Percentiles rank a stretch among this genome's conserved stretches.
These are phyloP conservation scores for Aspergillus avenaceus DNA, from an alignment of 495 filamentous ascomycete genomes.

Conservation along the genomic window DNA sequence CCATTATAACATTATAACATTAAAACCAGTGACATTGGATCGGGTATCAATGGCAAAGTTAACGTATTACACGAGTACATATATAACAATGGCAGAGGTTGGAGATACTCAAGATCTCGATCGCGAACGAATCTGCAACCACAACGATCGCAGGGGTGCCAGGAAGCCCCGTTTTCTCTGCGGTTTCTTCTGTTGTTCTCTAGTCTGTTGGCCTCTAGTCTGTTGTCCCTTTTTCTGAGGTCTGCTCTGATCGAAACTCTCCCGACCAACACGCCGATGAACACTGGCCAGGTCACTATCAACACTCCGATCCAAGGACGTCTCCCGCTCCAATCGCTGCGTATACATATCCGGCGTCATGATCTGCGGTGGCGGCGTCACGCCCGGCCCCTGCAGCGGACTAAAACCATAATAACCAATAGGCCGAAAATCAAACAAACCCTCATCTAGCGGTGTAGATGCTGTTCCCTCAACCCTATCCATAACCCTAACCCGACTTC, in stretches of 20 bases:
- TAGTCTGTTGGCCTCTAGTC: too few species aligned
- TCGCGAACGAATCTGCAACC: neutral
- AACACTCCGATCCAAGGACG: too few species aligned
- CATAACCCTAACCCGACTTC: too few species aligned
- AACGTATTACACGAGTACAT: neutral
- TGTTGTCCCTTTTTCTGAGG: too few species aligned
- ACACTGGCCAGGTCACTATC: too few species aligned
- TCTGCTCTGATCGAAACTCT: too few species aligned
- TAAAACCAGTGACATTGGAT: neutral
- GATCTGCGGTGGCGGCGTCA: slow-evolving; percentile 11
- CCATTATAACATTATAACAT: neutral
- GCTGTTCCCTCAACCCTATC: too few species aligned
- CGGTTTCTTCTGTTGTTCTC: neutral
- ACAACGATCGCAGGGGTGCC: slow-evolving; percentile 3
- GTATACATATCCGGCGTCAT: slow-evolving; percentile 16
- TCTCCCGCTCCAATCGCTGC: neutral
- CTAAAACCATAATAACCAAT: slow-evolving; percentile 11
- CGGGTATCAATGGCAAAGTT: neutral
- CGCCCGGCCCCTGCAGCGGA: neutral
- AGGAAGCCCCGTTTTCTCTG: neutral
- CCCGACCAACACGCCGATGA: too few species aligned
- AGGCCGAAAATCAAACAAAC: neutral
- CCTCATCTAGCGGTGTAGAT: too few species aligned
- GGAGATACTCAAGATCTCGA: neutral
- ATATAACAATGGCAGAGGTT: neutral